Base-by-base conservation (phyloP, 192 early-diverging fungal species). In the Coemansia sp. region DNA sequence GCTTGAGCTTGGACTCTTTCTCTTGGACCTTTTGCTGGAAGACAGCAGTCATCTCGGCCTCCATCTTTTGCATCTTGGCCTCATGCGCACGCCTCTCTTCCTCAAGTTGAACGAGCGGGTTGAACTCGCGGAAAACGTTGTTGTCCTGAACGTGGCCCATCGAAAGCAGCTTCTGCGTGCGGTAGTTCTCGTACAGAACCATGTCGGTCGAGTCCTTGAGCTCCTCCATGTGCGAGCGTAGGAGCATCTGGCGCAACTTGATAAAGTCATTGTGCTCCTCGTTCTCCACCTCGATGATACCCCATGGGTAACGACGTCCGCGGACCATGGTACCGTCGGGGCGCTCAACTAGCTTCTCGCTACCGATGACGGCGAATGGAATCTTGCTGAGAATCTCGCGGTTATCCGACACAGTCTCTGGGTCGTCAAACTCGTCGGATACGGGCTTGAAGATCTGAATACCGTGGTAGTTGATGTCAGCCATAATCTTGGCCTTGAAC, bases 21-120 rank as follows among this genome's bases (percentile, higher is more conserved):
- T 99, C 97, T 65, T 95, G 92, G 3, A 99, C 97, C 89, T 99
- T 98, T 66, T 95, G 93, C 84, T 96, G 93, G 91, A 99, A 99
- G 52, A 99, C 97, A 49, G 91, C 87, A 82, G 95, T 95, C 97
- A 99, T 99, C 83, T 99, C 97, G 34, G 91, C 89, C 79, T 99
- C 96, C 97, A 99, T 98, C 88, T 97, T 97, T 53, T 90, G 87
- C 86, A 99, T 88, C 87, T 98, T 98, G 70, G 88, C 90, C 82
- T 99, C 95, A 69, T 99, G 97, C 38, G 93, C 86, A 39, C 88
- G 75, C 53, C 90, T 90, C 87, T 99, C 96, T 80, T 97, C 95
- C 70, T 98, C 96, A 66, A 97, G 84, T 84, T 97, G 90, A 44
- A 84, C 76, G 7, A 87, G 80, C 57, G 91, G 91, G 70, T 93